These are phyloP conservation scores for Penicillium dipodomyicola DNA, from an alignment of 495 filamentous ascomycete species.

Conservation along the genomic window DNA sequence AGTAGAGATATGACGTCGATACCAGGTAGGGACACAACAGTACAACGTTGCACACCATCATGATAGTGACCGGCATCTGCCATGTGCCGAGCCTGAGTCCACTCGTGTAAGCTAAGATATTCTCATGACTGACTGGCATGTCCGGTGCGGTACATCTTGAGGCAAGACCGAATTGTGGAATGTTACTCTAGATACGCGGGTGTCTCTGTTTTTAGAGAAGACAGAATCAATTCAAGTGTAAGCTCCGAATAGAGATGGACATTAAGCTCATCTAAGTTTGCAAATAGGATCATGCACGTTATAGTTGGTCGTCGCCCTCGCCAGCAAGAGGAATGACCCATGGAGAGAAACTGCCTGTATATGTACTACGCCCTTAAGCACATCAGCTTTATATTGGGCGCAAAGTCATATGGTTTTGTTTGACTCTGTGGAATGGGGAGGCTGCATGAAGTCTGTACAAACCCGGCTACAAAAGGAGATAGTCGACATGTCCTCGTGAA, in stretches of 20 bases:
- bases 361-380: neutral
- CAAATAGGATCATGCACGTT: too few species aligned
- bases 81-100: neutral
- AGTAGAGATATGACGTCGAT: neutral
- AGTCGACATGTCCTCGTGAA: neutral
- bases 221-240: too few species aligned
- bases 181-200: too few species aligned
- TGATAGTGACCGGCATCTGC: neutral
- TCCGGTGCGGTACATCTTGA: too few species aligned
- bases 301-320: too few species aligned
- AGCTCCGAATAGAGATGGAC: too few species aligned
- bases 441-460: neutral
- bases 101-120: too few species aligned
- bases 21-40: neutral
- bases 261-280: too few species aligned
- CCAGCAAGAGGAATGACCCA: too few species aligned
- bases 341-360: neutral
- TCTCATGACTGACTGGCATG: too few species aligned
- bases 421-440: neutral
- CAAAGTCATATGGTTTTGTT: neutral
- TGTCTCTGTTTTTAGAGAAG: too few species aligned
- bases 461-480: neutral
- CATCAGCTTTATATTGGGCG: neutral
- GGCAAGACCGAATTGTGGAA: too few species aligned
- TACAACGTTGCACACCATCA: conserved; percentile 2